Conservation (phyloP, 805 yeast genomes). For the Starmerella tilneyi region DNA sequence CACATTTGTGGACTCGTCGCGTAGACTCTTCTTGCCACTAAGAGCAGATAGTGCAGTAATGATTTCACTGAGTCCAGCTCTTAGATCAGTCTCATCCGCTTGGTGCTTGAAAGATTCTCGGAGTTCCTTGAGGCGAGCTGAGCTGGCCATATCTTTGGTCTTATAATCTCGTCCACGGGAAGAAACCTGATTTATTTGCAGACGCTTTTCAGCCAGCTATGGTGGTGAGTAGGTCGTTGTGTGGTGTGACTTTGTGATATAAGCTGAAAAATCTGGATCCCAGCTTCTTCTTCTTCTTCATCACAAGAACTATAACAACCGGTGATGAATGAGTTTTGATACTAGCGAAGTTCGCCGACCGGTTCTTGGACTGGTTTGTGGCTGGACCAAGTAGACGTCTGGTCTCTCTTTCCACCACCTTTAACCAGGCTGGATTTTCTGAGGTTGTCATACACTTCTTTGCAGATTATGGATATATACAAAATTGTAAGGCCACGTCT, state of each 20-base stretch:
- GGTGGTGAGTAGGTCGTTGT: background rate
- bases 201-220: background rate
- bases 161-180: background rate
- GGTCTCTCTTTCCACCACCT: conserved; percentile 25
- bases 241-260: background rate
- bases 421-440: conserved; percentile 19
- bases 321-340: conserved; percentile 22
- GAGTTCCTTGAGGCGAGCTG: conserved; percentile 4
- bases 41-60: conserved; percentile 6
- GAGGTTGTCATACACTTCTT: too few species aligned
- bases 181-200: background rate
- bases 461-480: conserved; percentile 1
- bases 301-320: conserved; percentile 25
- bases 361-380: background rate
- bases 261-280: conserved; percentile 7
- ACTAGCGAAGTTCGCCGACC: conserved; percentile 21
- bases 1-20: background rate
- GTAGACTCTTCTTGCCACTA: conserved; percentile 11
- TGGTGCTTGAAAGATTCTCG: background rate
- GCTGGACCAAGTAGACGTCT: conserved; percentile 25
- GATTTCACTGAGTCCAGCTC: conserved; percentile 2
- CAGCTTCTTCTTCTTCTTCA: conserved; percentile 3
- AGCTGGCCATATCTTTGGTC: conserved; percentile 4
- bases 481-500: background rate
- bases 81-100: background rate